Evolutionary conservation across 345 rosid genomes (phyloP).

Genomic region (Pugionium cornutum): DNA sequence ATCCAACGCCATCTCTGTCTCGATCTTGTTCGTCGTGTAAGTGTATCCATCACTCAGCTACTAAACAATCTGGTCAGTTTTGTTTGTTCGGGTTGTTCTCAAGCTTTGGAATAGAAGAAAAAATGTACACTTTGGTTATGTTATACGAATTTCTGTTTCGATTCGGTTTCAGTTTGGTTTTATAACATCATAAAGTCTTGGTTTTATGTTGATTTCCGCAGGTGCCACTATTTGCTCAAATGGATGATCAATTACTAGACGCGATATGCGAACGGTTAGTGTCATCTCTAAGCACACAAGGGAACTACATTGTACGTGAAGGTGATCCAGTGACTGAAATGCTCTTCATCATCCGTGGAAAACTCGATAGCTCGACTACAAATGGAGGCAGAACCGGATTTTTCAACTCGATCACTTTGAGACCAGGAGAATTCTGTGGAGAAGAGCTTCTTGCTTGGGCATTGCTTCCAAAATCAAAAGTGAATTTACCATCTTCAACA

Average conservation of each 20-base stretch:
- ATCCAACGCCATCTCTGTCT: slow-evolving; percentile 83
- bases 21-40: slow-evolving; percentile 77
- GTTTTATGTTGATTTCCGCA: slow-evolving; percentile 4
- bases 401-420: slow-evolving; percentile 55
- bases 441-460: slow-evolving; percentile 76
- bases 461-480: slow-evolving; percentile 53
- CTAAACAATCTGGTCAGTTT: neutral
- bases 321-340: slow-evolving; percentile 66
- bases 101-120: no score
- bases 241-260: slow-evolving; percentile 68
- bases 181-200: no score
- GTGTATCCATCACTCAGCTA: slow-evolving; percentile 29
- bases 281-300: slow-evolving; percentile 58
- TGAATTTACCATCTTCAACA: slow-evolving; percentile 60
- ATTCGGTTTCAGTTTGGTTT: no score
- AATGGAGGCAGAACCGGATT: slow-evolving; percentile 69
- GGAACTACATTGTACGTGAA: slow-evolving; percentile 62
- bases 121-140: no score
- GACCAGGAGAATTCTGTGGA: slow-evolving; percentile 66
- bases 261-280: slow-evolving; percentile 65
- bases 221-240: slow-evolving; percentile 69
- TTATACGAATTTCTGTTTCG: no score
- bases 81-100: no score
- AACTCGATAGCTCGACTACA: slow-evolving; percentile 62
- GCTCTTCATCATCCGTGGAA: slow-evolving; percentile 62